Conservation (phyloP, 179 eudicot genomes). For the Drosera spatulata region DNA sequence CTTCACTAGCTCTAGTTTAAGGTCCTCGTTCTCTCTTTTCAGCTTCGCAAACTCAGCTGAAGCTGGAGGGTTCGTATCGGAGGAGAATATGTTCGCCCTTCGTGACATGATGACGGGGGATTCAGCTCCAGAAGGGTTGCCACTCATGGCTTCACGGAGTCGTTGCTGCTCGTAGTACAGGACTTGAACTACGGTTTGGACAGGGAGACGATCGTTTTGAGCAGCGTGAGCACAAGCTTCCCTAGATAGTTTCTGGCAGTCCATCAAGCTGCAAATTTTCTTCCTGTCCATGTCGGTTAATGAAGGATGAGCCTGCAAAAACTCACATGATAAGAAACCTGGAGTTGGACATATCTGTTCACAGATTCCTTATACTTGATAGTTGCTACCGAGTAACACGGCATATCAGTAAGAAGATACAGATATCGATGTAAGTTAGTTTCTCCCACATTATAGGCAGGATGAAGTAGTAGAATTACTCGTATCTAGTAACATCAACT, state of each 20-base stretch:
- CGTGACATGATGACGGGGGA: conserved; percentile 5
- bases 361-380: no score
- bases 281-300: conserved; percentile 75
- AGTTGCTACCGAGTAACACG: no score
- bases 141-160: conserved; percentile 50
- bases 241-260: conserved; percentile 83
- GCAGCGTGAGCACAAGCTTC: conserved; percentile 99
- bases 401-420: no score
- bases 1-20: conserved; percentile 71
- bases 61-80: conserved; percentile 9
- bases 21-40: conserved; percentile 64
- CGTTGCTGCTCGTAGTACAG: conserved; percentile 96
- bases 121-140: conserved; percentile 10
- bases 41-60: conserved; percentile 38
- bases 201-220: conserved; percentile 88
- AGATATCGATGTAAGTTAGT: no score
- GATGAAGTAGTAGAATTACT: no score
- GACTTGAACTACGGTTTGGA: conserved; percentile 90
- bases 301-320: conserved; percentile 74
- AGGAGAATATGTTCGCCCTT: conserved; percentile 11
- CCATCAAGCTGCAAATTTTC: conserved; percentile 88
- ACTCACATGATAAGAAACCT: not conserved
- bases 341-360: no score
- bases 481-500: no score
- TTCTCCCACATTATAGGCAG: no score